Conservation (phyloP, 2,329 filamentous ascomycete genomes). For the Corynespora cassiicola region DNA sequence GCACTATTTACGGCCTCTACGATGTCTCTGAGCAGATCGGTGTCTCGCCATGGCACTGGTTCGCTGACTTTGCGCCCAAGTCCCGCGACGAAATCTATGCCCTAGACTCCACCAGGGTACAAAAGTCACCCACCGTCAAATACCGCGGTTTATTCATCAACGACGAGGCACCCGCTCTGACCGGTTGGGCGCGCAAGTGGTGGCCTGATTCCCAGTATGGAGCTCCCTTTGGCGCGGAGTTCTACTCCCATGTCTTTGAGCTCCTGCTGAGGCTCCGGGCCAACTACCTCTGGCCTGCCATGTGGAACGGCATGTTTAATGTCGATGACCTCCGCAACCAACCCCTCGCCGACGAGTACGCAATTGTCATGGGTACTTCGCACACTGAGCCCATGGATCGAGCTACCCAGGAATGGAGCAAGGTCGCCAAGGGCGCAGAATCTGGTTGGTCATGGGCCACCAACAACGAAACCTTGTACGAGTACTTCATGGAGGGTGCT, state of each 20-base stretch:
- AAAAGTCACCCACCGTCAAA: conserved; percentile 67
- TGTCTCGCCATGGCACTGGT: conserved; percentile 74
- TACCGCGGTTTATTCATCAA: conserved; percentile 76
- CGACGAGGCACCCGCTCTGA: conserved; percentile 71
- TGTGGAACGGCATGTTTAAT: conserved; percentile 75
- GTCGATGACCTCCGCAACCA: conserved; percentile 74
- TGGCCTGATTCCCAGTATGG: conserved; percentile 55
- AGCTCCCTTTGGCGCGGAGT: conserved; percentile 61
- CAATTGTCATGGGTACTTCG: conserved; percentile 74
- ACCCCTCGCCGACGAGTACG: conserved; percentile 74
- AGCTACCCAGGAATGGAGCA: conserved; percentile 59
- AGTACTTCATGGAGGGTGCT: conserved; percentile 73
- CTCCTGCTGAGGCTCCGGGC: conserved; percentile 72
- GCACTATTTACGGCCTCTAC: conserved; percentile 74
- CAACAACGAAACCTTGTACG: conserved; percentile 71
- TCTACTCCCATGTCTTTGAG: conserved; percentile 75
- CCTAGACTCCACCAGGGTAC: conserved; percentile 60
- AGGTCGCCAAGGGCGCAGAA: conserved; percentile 56
- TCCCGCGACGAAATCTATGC: conserved; percentile 63
- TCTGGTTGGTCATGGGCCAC: conserved; percentile 71
- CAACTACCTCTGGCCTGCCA: conserved; percentile 78
- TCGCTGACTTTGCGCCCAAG: conserved; percentile 66
- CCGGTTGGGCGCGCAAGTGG: conserved; percentile 69
- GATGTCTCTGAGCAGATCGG: conserved; percentile 76
- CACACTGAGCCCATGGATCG: conserved; percentile 76